Evolutionary conservation across 2,329 filamentous ascomycete species (phyloP).

Genomic region (Clonostachys rosea): DNA sequence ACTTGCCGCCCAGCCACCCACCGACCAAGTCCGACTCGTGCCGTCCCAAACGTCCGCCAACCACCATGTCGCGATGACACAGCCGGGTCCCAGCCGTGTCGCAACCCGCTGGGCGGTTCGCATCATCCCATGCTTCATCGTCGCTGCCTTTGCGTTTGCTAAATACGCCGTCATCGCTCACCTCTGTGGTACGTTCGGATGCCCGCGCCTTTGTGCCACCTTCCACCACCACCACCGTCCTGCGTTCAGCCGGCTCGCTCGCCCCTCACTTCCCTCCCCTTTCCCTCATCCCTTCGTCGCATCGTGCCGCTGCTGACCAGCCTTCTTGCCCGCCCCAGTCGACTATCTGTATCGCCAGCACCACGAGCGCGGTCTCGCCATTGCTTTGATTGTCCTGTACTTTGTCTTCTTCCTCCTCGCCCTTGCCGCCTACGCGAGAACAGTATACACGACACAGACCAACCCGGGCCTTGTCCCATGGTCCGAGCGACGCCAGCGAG

Average conservation of each 20-base stretch:
- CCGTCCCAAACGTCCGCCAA: too few relatives aligned
- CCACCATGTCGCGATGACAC: slow-evolving; percentile 19
- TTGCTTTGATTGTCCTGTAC: slow-evolving; percentile 68
- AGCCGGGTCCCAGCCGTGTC: slow-evolving; percentile 3
- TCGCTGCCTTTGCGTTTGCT: slow-evolving; percentile 61
- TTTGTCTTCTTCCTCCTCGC: slow-evolving; percentile 67
- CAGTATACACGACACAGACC: slow-evolving; percentile 61
- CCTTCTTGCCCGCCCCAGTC: slow-evolving; percentile 38
- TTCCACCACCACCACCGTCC: background rate
- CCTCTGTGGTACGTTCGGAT: slow-evolving; percentile 56
- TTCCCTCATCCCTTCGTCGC: background rate
- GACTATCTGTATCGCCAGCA: slow-evolving; percentile 59
- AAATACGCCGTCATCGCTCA: slow-evolving; percentile 67
- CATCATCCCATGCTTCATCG: slow-evolving; percentile 65
- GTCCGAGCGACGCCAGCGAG: slow-evolving; percentile 29
- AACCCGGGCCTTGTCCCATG: slow-evolving; percentile 73
- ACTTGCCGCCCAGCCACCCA: too few relatives aligned
- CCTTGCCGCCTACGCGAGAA: slow-evolving; percentile 63
- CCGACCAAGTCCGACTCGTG: too few relatives aligned
- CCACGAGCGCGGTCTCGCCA: slow-evolving; percentile 51
- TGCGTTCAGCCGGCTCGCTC: background rate
- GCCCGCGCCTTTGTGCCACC: slow-evolving; percentile 1
- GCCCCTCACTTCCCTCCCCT: background rate
- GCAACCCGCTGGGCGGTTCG: slow-evolving; percentile 33
- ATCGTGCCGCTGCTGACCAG: background rate